phyloP scores from a whole-genome alignment of 108 stramenopile genomes.

The Skeletonema marinoi region DNA sequence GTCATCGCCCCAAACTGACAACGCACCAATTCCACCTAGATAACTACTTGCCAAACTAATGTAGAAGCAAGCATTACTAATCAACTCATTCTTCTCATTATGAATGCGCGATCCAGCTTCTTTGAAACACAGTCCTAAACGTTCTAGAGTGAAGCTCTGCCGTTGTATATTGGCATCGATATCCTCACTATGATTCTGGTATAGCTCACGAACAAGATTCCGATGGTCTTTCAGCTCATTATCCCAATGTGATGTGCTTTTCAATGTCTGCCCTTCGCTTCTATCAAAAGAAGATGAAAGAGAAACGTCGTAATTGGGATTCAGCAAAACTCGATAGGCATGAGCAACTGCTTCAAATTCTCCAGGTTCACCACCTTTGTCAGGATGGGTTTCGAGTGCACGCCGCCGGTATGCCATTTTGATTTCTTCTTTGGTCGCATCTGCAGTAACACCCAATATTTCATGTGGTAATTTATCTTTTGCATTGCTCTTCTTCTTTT shows the following conservation, averaged over 20 bases:
- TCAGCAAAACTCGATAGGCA: slow-evolving; percentile 40
- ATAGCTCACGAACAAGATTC: slow-evolving; percentile 58
- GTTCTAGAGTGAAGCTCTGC: slow-evolving; percentile 31
- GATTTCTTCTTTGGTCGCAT: slow-evolving; percentile 38
- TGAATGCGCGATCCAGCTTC: slow-evolving; percentile 55
- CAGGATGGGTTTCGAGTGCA: slow-evolving; percentile 59
- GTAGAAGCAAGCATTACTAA: slow-evolving; percentile 68
- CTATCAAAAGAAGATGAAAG: slow-evolving; percentile 8
- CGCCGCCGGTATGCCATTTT: slow-evolving; percentile 53
- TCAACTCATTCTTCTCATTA: slow-evolving; percentile 58
- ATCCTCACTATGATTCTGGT: slow-evolving; percentile 52
- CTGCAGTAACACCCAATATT: slow-evolving; percentile 23
- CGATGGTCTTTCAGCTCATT: slow-evolving; percentile 58
- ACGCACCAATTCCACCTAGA: slow-evolving; percentile 59
- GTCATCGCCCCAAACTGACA: slow-evolving; percentile 34
- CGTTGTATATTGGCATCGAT: slow-evolving; percentile 31
- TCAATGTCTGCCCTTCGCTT: slow-evolving; percentile 6
- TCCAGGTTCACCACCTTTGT: slow-evolving; percentile 56
- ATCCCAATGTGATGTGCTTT: slow-evolving; percentile 61
- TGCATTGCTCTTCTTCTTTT: neutral
- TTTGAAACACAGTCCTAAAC: slow-evolving; percentile 39
- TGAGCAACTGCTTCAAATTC: slow-evolving; percentile 38
- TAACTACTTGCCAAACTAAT: slow-evolving; percentile 59
- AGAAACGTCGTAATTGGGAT: slow-evolving; percentile 20
- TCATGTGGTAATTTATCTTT: slow-evolving; percentile 37